These are phyloP conservation scores for Arthrobotrys sinensis DNA, from an alignment of 2,329 filamentous ascomycete genomes.

Conservation along the genomic window DNA sequence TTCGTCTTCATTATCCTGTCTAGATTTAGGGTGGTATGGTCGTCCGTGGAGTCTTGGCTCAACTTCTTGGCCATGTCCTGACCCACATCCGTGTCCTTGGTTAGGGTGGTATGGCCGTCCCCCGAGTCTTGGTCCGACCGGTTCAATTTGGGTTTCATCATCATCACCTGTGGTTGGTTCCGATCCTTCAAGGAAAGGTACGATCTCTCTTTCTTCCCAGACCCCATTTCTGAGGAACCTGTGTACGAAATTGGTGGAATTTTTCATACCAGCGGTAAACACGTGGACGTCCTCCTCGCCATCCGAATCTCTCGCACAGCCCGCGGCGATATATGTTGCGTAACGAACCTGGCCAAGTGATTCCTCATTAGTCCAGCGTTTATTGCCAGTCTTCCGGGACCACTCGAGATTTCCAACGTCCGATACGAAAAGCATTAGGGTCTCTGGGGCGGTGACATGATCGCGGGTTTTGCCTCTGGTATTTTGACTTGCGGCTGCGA, in stretches of 20 bases:
- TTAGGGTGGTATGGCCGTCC: not conserved
- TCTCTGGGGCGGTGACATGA: not conserved
- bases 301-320: slow-evolving; percentile 2
- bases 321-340: not conserved
- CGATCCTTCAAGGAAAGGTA: slow-evolving; percentile 1
- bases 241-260: not conserved
- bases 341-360: slow-evolving; percentile 2
- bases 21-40: too few relatives aligned
- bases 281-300: slow-evolving; percentile 5
- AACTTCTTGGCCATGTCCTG: too few relatives aligned
- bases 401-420: slow-evolving; percentile 3
- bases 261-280: not conserved
- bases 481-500: not conserved
- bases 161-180: not conserved
- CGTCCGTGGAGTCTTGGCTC: too few relatives aligned
- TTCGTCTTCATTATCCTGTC: too few relatives aligned
- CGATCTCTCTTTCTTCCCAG: not conserved
- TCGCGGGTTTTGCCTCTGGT: not conserved
- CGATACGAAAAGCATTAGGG: not conserved
- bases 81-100: too few relatives aligned
- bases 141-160: not conserved
- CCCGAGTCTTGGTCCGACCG: not conserved
- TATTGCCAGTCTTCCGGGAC: not conserved
- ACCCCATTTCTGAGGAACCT: not conserved
- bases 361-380: not conserved